Percentiles rank a stretch among this genome's conserved stretches.
Evolutionary conservation across 1,284 basidiomycete species (phyloP).

Genomic region (Porphyrellus sp.): DNA sequence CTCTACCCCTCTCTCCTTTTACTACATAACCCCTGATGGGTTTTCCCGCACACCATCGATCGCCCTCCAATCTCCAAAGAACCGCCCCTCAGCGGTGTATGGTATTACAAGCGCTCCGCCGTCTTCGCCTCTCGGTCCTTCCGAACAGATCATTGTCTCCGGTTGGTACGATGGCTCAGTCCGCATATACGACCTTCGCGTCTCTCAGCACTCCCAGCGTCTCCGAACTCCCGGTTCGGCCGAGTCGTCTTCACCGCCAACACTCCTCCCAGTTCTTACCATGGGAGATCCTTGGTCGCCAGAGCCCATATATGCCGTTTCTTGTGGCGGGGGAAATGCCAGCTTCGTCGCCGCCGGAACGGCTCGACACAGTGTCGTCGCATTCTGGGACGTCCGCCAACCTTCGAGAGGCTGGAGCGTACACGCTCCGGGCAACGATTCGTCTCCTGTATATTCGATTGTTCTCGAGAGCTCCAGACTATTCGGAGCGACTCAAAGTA

Average conservation of each 20-base stretch:
- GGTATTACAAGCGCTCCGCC: slow-evolving; percentile 58
- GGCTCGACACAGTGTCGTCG: slow-evolving; percentile 68
- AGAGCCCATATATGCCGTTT: slow-evolving; percentile 70
- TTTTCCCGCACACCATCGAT: slow-evolving; percentile 47
- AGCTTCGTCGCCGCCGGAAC: slow-evolving; percentile 67
- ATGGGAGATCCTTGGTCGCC: slow-evolving; percentile 62
- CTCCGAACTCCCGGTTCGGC: not conserved
- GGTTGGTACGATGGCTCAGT: slow-evolving; percentile 78
- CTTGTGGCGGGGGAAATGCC: slow-evolving; percentile 64
- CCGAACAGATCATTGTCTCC: slow-evolving; percentile 68
- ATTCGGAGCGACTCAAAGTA: slow-evolving; percentile 69
- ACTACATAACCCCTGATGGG: slow-evolving; percentile 47
- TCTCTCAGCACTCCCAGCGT: slow-evolving; percentile 28
- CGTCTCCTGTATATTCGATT: slow-evolving; percentile 69
- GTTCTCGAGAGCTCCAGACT: slow-evolving; percentile 68
- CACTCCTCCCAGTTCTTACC: slow-evolving; percentile 53
- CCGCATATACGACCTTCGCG: slow-evolving; percentile 67
- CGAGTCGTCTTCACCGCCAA: slow-evolving; percentile 18
- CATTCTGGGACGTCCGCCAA: slow-evolving; percentile 72
- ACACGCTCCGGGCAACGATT: slow-evolving; percentile 70
- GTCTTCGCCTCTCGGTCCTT: slow-evolving; percentile 60
- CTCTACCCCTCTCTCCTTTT: slow-evolving; percentile 51
- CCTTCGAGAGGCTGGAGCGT: slow-evolving; percentile 65
- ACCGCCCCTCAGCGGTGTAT: slow-evolving; percentile 60
- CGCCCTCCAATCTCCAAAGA: slow-evolving; percentile 41